phyloP scores from a whole-genome alignment of 768 basidiomycete species.

The Psilocybe subaeruginosa region DNA sequence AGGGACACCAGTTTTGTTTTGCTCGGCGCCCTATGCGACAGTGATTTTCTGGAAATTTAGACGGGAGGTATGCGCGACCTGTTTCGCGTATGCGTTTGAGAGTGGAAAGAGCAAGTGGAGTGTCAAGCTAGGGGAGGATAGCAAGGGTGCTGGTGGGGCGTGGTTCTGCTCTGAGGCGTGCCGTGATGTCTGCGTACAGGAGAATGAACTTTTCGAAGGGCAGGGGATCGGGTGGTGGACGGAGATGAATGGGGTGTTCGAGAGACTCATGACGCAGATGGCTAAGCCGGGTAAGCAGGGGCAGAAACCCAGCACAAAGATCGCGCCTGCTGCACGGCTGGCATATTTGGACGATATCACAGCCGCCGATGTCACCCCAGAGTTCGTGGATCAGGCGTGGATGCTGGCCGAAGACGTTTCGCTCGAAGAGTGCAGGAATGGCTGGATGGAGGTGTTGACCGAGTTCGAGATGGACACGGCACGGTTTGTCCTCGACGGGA shows the following conservation, averaged over 20 bases:
- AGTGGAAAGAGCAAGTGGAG: slow-evolving; percentile 50
- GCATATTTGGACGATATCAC: slow-evolving; percentile 26
- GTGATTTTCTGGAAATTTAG: slow-evolving; percentile 66
- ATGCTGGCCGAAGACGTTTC: slow-evolving; percentile 34
- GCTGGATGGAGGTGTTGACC: slow-evolving; percentile 14
- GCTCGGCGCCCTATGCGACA: slow-evolving; percentile 53
- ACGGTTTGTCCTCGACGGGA: slow-evolving; percentile 54
- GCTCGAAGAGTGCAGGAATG: slow-evolving; percentile 6
- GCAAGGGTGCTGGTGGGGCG: slow-evolving; percentile 37
- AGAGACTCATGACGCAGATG: slow-evolving; percentile 17
- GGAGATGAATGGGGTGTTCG: slow-evolving; percentile 18
- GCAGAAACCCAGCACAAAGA: slow-evolving; percentile 28
- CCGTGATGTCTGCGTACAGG: slow-evolving; percentile 43
- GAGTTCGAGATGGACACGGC: slow-evolving; percentile 64
- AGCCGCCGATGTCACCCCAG: slow-evolving; percentile 35
- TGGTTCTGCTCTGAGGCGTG: slow-evolving; percentile 63
- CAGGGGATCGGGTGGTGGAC: slow-evolving; percentile 21
- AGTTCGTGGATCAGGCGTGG: slow-evolving; percentile 51
- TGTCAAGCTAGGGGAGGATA: slow-evolving; percentile 21
- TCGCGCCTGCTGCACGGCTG: slow-evolving; percentile 15
- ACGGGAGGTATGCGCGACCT: slow-evolving; percentile 68
- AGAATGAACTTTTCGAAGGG: slow-evolving; percentile 20
- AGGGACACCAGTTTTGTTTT: slow-evolving; percentile 46
- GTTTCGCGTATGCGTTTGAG: slow-evolving; percentile 65
- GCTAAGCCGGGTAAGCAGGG: slow-evolving; percentile 6